phyloP scores from a whole-genome alignment of 2,329 filamentous ascomycete species.

The Colletotrichum falcatum region DNA sequence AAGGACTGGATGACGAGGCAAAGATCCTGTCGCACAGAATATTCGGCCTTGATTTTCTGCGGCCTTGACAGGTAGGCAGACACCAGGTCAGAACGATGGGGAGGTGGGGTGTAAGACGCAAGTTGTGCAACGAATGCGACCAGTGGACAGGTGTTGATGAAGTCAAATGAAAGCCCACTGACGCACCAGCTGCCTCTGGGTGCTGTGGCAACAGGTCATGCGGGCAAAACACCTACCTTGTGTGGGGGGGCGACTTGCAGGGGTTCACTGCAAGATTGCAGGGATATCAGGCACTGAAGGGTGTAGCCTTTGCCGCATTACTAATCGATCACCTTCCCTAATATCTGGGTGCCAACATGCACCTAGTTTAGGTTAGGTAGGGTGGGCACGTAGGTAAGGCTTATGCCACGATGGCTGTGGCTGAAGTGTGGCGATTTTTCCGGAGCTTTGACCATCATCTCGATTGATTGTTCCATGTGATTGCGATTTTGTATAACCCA shows the following conservation, averaged over 20 bases:
- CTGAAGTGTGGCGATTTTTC: slow-evolving; percentile 30
- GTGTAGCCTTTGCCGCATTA: slow-evolving; percentile 10
- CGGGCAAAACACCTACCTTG: slow-evolving; percentile 34
- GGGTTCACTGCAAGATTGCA: slow-evolving; percentile 9
- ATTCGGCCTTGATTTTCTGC: slow-evolving; percentile 32
- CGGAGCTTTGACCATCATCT: slow-evolving; percentile 19
- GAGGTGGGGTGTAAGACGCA: slow-evolving; percentile 34
- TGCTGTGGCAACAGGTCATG: slow-evolving; percentile 52
- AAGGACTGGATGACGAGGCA: slow-evolving; percentile 10
- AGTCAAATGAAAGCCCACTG: slow-evolving; percentile 44
- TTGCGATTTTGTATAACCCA: slow-evolving; percentile 6
- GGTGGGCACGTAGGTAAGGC: too few species aligned
- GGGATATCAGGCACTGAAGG: slow-evolving; percentile 7
- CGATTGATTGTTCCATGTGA: slow-evolving; percentile 22
- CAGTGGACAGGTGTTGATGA: slow-evolving; percentile 36
- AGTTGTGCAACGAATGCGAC: slow-evolving; percentile 24
- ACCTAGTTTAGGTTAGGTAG: too few species aligned
- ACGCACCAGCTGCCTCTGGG: slow-evolving; percentile 50
- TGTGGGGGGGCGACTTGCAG: slow-evolving; percentile 30
- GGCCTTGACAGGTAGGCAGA: slow-evolving; percentile 26
- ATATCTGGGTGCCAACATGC: too few species aligned
- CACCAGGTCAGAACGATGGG: slow-evolving; percentile 31
- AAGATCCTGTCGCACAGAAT: slow-evolving; percentile 19
- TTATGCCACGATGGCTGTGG: not conserved
- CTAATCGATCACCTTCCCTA: not conserved